phyloP scores from a whole-genome alignment of 345 rosid species.

The Mercurialis annua region DNA sequence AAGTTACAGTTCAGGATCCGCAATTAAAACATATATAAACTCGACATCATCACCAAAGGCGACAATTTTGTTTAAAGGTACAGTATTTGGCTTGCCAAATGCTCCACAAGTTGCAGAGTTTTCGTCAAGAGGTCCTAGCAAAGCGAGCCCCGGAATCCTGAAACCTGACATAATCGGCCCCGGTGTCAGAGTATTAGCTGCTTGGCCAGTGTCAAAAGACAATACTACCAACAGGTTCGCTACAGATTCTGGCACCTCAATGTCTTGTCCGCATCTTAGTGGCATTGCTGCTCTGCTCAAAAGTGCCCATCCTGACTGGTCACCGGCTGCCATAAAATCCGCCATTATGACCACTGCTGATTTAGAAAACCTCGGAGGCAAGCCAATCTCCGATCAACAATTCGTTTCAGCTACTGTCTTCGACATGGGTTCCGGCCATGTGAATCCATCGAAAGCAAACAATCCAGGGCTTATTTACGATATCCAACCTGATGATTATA shows the following conservation, averaged over 20 bases:
- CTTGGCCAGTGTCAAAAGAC: constrained; percentile 11
- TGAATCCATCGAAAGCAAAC: constrained; percentile 42
- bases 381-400: neutral
- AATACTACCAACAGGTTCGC: neutral
- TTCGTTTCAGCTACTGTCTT: constrained; percentile 34
- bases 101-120: constrained; percentile 17
- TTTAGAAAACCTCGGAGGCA: neutral
- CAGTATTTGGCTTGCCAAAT: neutral
- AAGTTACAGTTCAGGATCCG: constrained; percentile 7
- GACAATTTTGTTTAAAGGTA: constrained; percentile 10
- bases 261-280: constrained; percentile 57
- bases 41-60: constrained; percentile 8
- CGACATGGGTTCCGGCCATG: constrained; percentile 47
- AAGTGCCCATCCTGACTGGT: constrained; percentile 46
- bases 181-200: constrained; percentile 20
- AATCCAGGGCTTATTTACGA: constrained; percentile 52
- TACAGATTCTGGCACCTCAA: constrained; percentile 53
- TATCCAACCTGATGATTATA: constrained; percentile 23
- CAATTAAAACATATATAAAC: constrained; percentile 11
- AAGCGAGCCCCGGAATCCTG: constrained; percentile 22
- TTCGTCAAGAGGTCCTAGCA: constrained; percentile 22
- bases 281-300: constrained; percentile 57
- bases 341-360: constrained; percentile 47
- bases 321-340: constrained; percentile 61
- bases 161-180: constrained; percentile 30